A percentile compares a stretch with the other conserved stretches of the same genome.
Conservation (phyloP, 371 early-diverging fungal species). For the Mortierella sp. region DNA sequence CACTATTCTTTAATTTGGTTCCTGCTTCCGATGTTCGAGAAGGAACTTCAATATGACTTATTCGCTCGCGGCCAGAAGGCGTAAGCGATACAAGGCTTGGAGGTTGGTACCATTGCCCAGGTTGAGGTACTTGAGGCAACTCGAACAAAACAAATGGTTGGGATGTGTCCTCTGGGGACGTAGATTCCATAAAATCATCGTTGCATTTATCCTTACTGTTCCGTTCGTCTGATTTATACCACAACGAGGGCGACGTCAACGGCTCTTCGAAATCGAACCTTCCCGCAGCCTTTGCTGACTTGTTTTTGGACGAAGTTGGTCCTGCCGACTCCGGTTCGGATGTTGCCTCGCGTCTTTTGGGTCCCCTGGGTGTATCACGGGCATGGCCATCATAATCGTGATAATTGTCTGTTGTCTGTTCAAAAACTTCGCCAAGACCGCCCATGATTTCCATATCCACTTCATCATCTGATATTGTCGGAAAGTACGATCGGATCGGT, state of each 20-base stretch:
- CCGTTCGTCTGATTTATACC: slow-evolving; percentile 18
- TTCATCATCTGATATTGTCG: slow-evolving; percentile 40
- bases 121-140: slow-evolving; percentile 27
- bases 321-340: neutral
- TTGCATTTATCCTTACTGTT: slow-evolving; percentile 3
- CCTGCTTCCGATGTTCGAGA: neutral
- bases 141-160: slow-evolving; percentile 9
- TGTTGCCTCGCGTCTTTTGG: neutral
- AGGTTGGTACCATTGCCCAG: slow-evolving; percentile 22
- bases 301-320: neutral
- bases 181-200: neutral
- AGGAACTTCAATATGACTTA: neutral
- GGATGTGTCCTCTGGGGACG: neutral
- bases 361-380: neutral
- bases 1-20: neutral
- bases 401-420: neutral
- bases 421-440: slow-evolving; percentile 23
- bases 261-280: slow-evolving; percentile 29
- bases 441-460: slow-evolving; percentile 51
- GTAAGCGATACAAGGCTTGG: neutral
- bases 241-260: slow-evolving; percentile 4
- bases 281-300: neutral
- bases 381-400: neutral
- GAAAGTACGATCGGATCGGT: slow-evolving; percentile 11
- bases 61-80: neutral